These are phyloP conservation scores for Phytopythium montanum DNA, from an alignment of 352 stramenopile species.

Conservation along the genomic window DNA sequence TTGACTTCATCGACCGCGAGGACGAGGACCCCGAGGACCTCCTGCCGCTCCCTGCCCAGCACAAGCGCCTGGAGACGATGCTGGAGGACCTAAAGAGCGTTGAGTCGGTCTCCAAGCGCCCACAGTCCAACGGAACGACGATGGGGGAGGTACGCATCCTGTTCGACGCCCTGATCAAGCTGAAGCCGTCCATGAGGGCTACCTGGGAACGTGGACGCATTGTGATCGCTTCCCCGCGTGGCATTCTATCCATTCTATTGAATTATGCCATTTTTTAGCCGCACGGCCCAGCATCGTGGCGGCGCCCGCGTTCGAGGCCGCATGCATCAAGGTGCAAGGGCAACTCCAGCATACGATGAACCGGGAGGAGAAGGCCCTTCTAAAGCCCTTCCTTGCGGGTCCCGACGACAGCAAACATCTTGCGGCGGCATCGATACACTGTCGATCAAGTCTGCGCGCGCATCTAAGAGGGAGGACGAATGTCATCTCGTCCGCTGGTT, in stretches of 20 bases:
- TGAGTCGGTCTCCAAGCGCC: neutral
- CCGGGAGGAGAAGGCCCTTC: neutral
- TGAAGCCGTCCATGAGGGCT: neutral
- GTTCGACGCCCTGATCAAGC: neutral
- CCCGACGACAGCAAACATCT: neutral
- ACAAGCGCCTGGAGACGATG: neutral
- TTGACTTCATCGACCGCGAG: neutral
- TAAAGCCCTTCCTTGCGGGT: neutral
- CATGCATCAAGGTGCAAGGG: neutral
- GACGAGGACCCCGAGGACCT: neutral
- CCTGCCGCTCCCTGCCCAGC: neutral
- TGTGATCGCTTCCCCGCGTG: neutral
- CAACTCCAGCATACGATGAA: neutral
- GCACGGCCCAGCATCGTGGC: neutral
- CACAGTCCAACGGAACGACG: neutral
- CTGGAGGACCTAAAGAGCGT: neutral
- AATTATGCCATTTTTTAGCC: neutral
- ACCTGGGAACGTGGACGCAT: neutral
- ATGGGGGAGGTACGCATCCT: neutral
- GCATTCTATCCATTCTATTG: no score
- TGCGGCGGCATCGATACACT: neutral
- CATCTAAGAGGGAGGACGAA: neutral
- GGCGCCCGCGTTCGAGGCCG: neutral
- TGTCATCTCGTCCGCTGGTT: neutral
- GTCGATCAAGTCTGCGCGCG: neutral